Base-by-base conservation (phyloP, 768 basidiomycete species). In the Suillus placidus region DNA sequence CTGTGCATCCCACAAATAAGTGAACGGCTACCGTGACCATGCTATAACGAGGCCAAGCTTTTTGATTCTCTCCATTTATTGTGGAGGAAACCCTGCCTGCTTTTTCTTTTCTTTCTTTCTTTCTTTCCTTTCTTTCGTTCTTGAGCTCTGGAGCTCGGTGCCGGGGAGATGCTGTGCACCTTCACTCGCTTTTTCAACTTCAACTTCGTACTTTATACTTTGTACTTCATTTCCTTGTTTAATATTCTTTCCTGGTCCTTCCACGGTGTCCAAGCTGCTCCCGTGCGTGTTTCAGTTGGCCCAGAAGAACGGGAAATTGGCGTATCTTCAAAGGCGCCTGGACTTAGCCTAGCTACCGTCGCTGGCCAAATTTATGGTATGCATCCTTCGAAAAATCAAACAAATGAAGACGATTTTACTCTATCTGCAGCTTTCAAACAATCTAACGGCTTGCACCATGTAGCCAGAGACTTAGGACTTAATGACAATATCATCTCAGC, bases 141-240 rank as follows among this genome's bases (percentile, higher is more conserved):
- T 56, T 34, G 43, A 62, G 68, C 67, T 69, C 58, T 61, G 67
- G 67, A 55, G 67, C 64, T 65, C 61, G 56, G 32, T 34, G 62
- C 34, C 35, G 37, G 34, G 23, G 64, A 68, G 68, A 69, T 69
- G 68, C 68, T 63, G 68, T 43, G 52, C 67, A 56, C 66, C 68
- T 62, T 54, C 47, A 30, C 23, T 63, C 54, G 54, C 42, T 18
- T 56, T 62, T 45, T 34, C 37, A 60, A 38, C 7, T 62, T 34
- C 20, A 20, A 60, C 13, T 60, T 23, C 10, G 2, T 47, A 7
- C 35, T 37, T 49, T 20, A 45, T 64, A 35, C 13, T 26, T 40
- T 43, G 8, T 37, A 18, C 47, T 62, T 34, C 30, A 57, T 26
- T 56, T 56, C 12, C 32, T 68, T 32, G n/a, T 63, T 30, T n/a